Evolutionary conservation across 768 basidiomycete genomes (phyloP).

Genomic region (Suillus placidus): DNA sequence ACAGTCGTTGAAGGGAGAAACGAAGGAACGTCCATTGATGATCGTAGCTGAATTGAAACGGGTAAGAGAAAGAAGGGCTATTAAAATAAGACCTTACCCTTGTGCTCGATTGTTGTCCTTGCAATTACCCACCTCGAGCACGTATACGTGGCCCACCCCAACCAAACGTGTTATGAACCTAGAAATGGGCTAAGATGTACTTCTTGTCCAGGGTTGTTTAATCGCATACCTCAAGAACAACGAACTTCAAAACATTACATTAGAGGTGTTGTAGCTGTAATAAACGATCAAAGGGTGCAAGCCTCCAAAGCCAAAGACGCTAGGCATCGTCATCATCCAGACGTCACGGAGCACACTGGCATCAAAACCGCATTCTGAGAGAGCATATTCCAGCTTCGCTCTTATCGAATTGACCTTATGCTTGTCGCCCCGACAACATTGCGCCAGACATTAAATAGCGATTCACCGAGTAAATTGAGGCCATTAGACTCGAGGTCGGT

Average conservation of each 20-base stretch:
- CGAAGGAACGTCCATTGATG: constrained; percentile 75
- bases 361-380: constrained; percentile 35
- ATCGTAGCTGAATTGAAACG: constrained; percentile 43
- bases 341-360: constrained; percentile 43
- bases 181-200: not conserved
- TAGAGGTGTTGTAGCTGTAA: constrained; percentile 51
- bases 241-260: constrained; percentile 40
- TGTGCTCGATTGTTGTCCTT: constrained; percentile 43
- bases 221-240: constrained; percentile 58
- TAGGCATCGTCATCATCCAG: constrained; percentile 80
- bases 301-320: constrained; percentile 64
- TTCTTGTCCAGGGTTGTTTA: not conserved
- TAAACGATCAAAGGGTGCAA: constrained; percentile 75
- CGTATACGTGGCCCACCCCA: constrained; percentile 64
- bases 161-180: constrained; percentile 80
- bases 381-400: constrained; percentile 42
- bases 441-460: constrained; percentile 50
- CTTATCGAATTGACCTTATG: constrained; percentile 33
- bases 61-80: not conserved
- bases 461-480: constrained; percentile 48
- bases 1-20: constrained; percentile 77
- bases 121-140: constrained; percentile 47
- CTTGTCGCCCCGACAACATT: constrained; percentile 44
- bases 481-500: constrained; percentile 48
- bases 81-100: constrained; percentile 32